phyloP scores from a whole-genome alignment of 148 eudicot species.

The Persicaria tinctoria region DNA sequence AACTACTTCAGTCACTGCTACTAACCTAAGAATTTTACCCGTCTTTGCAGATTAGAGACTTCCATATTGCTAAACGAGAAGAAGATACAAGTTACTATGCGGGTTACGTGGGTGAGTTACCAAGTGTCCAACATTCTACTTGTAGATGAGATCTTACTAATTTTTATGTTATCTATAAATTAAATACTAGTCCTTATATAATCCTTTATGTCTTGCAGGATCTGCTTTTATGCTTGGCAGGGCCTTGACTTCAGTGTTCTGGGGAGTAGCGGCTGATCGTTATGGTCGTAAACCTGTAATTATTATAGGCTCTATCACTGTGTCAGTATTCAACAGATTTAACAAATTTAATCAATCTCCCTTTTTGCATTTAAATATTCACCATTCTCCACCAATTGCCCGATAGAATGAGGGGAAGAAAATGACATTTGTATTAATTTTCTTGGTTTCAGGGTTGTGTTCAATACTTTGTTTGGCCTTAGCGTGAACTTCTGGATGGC shows the following conservation, averaged over 20 bases:
- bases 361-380: no score
- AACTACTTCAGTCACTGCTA: neutral
- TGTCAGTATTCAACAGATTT: constrained; percentile 24
- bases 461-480: constrained; percentile 91
- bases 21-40: neutral
- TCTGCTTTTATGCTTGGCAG: constrained; percentile 83
- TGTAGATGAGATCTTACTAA: neutral
- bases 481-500: constrained; percentile 94
- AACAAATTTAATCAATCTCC: neutral
- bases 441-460: constrained; percentile 42
- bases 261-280: constrained; percentile 86
- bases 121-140: neutral
- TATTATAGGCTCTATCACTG: constrained; percentile 46
- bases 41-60: constrained; percentile 59
- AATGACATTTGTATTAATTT: neutral
- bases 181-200: neutral
- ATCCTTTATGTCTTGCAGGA: constrained; percentile 30
- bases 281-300: constrained; percentile 93
- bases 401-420: neutral
- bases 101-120: constrained; percentile 62
- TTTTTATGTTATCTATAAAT: neutral
- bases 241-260: constrained; percentile 63
- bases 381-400: no score
- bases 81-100: constrained; percentile 88
- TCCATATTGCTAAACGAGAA: constrained; percentile 63